Evolutionary conservation across 2,329 filamentous ascomycete species (phyloP), one percentile per base, ranked within the genome.

Genomic region (Penicillium capsulatum): DNA sequence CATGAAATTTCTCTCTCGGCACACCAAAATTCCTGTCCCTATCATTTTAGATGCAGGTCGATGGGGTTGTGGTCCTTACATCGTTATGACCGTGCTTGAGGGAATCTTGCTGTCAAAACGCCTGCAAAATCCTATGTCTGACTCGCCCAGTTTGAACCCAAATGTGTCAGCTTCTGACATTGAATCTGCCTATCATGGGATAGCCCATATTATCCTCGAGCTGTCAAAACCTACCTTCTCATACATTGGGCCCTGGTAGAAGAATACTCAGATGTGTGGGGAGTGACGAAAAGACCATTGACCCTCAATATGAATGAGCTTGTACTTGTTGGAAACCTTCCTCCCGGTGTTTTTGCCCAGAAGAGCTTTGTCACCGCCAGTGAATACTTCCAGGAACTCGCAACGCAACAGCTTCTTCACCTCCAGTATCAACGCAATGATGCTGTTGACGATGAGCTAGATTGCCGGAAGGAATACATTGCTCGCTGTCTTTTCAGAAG

Each of bases 231-330:
- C 16, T 13, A 26, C 36, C 22, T 50, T 52, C 31, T 17, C 34
- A 11, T 17, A 17, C 20, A 48, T 50, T 29, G 47, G 48, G 15
- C 31, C 35, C 19, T 29, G n/a, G n/a, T 50, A 2, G 24, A n/a
- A 17, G 4, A 38, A 30, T 16, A 38, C 13, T 28, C 32, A 7
- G 14, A 31, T 7, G 29, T 14, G 3, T 43, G 36, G 20, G 20
- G 20, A 27, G 36, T 43, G 13, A 17, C 26, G 4, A 35, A 32
- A n/a, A 15, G 45, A 31, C 45, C 48, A 31, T 31, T 53, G 31
- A 49, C 50, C 31, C 38, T 44, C 34, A 49, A 48, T 31, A 47
- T 47, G 45, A 51, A 53, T 31, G 34, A 36, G 13, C 34, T 41
- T 13, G 31, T 46, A 17, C 28, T 28, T 13, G 36, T 34, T 13